phyloP scores from a whole-genome alignment of 495 filamentous ascomycete genomes.

The Cenococcum geophilum region DNA sequence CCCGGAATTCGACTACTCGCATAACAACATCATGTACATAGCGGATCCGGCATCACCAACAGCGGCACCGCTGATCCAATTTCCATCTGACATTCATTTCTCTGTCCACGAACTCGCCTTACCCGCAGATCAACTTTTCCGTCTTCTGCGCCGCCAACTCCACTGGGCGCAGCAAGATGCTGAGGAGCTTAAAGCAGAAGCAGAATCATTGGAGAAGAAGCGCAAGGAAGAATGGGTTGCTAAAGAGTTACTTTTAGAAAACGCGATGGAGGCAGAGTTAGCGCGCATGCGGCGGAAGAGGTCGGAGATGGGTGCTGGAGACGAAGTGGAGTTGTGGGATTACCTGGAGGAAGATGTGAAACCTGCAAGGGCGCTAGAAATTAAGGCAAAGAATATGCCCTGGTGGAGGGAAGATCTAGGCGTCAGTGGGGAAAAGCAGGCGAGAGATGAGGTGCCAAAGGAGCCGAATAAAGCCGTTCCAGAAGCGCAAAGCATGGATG shows the following conservation, averaged over 20 bases:
- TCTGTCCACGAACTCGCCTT: slow-evolving; percentile 64
- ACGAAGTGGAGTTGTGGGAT: slow-evolving; percentile 33
- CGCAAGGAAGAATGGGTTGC: slow-evolving; percentile 74
- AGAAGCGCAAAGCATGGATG: not conserved
- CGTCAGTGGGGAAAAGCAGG: not conserved
- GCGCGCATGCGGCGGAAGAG: slow-evolving; percentile 26
- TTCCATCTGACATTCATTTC: slow-evolving; percentile 61
- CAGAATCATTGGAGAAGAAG: slow-evolving; percentile 55
- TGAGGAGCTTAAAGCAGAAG: slow-evolving; percentile 53
- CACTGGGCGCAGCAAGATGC: slow-evolving; percentile 73
- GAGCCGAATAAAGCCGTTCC: slow-evolving; percentile 22
- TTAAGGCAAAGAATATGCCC: slow-evolving; percentile 15
- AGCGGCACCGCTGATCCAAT: slow-evolving; percentile 42
- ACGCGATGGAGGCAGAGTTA: slow-evolving; percentile 53
- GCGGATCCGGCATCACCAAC: slow-evolving; percentile 33
- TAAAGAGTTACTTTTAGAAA: slow-evolving; percentile 66
- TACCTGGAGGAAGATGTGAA: slow-evolving; percentile 29
- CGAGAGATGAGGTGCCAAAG: slow-evolving; percentile 2
- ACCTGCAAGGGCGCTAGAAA: slow-evolving; percentile 12
- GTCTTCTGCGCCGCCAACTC: slow-evolving; percentile 68
- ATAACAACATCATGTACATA: slow-evolving; percentile 39
- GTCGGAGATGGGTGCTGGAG: slow-evolving; percentile 35
- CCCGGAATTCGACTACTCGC: slow-evolving; percentile 31
- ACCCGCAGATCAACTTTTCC: slow-evolving; percentile 61
- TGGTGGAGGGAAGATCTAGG: slow-evolving; percentile 31